Conservation (phyloP, 2,329 filamentous ascomycete genomes). For the Nemania sp. region DNA sequence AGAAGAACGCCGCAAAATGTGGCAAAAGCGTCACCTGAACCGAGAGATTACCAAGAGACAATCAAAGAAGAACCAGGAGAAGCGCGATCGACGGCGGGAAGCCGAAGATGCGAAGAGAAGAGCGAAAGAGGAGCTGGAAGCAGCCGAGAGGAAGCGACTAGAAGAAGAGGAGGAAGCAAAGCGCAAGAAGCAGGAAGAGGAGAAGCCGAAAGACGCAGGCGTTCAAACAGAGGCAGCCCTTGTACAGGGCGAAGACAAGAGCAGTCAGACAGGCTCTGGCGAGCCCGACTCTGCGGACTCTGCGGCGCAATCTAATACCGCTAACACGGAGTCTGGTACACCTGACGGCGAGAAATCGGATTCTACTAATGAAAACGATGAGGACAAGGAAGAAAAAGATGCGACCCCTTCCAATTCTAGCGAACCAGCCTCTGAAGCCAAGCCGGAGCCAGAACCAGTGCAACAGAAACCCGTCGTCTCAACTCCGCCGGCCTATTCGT, state of each 20-base stretch:
- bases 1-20: slow-evolving; percentile 51
- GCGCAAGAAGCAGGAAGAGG: slow-evolving; percentile 33
- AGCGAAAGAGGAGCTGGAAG: slow-evolving; percentile 40
- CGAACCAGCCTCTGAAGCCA: slow-evolving; percentile 5
- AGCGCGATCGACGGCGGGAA: slow-evolving; percentile 41
- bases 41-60: slow-evolving; percentile 45
- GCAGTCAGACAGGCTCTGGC: slow-evolving; percentile 30
- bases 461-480: slow-evolving; percentile 9
- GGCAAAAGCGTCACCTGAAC: slow-evolving; percentile 51
- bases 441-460: neutral
- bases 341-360: slow-evolving; percentile 19
- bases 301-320: slow-evolving; percentile 20
- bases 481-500: slow-evolving; percentile 41
- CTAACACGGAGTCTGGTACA: slow-evolving; percentile 8
- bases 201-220: slow-evolving; percentile 37
- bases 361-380: slow-evolving; percentile 1
- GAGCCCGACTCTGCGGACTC: slow-evolving; percentile 27
- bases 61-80: slow-evolving; percentile 45
- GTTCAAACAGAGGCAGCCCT: slow-evolving; percentile 39
- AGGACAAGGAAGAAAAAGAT: slow-evolving; percentile 16
- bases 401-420: neutral
- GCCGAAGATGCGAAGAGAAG: slow-evolving; percentile 44
- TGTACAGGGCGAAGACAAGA: slow-evolving; percentile 34
- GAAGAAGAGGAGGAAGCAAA: slow-evolving; percentile 31
- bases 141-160: slow-evolving; percentile 29